Base-by-base conservation (phyloP, 2,329 filamentous ascomycete species). In the Pyrenophora graminea region DNA sequence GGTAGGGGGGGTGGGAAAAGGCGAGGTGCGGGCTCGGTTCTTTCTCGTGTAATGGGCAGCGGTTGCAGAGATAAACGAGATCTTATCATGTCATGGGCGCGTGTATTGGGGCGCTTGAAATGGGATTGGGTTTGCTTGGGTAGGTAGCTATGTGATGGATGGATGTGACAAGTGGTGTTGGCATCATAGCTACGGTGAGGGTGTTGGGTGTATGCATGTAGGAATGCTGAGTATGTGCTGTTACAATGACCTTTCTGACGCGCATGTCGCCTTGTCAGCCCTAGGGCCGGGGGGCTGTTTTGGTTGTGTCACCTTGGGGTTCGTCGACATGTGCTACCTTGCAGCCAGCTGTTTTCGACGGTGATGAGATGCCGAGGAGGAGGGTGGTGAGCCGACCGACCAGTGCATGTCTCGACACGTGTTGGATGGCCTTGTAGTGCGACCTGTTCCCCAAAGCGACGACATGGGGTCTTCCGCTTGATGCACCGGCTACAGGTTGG, bases 401-500 rank as follows among this genome's bases (percentile, higher is more conserved):
- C 31, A 55, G 47, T 48, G 31, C 31, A 51, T 36, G 25, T 48
- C n/a, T 36, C 39, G 45, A 52, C 50, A 43, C 43, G 51, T 50
- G 51, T 49, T 36, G 40, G 40, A 36, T n/a, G 38, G 25, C 33
- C 36, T 39, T 30, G 10, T 27, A 42, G 44, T 46, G 30, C 43
- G 37, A 42, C 36, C 39, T 46, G 44, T 45, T 31, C 40, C 15
- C 30, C 19, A 39, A 30, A 39, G 30, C 31, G 32, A 38, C 21
- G 32, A 33, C 44, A 42, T 39, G 37, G 18, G 47, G 21, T 38
- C 18, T 25, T 49, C 41, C 55, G 55, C 53, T 54, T 56, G 56
- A 61, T 58, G 48, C 48, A 55, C 34, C 46, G 59, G 56, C 57
- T 56, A 63, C 60, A 63, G 58, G 39, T 54, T 55, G 46, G 65